A percentile compares a stretch with the other conserved stretches of the same genome.
phyloP scores from a whole-genome alignment of 805 yeast genomes.

The Candida insectorum region DNA sequence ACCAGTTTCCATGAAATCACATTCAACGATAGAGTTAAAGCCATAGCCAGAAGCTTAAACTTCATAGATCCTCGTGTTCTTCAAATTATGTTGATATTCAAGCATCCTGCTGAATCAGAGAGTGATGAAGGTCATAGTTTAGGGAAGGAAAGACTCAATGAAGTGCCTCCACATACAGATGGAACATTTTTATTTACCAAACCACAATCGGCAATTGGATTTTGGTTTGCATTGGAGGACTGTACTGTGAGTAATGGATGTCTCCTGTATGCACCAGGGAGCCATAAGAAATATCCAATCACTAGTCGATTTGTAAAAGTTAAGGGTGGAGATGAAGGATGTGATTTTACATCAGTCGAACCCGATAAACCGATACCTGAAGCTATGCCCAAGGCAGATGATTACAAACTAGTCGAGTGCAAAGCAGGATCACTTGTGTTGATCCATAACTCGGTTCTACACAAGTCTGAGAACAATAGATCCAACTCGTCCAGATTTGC shows the following conservation, averaged over 20 bases:
- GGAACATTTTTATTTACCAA: conserved; percentile 68
- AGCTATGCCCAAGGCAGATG: conserved; percentile 10
- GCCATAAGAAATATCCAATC: conserved; percentile 57
- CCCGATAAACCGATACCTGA: conserved; percentile 21
- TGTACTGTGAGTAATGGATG: conserved; percentile 70
- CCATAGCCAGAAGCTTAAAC: conserved; percentile 50
- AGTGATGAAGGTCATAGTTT: too few relatives aligned
- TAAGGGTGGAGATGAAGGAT: conserved; percentile 47
- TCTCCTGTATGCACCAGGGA: conserved; percentile 64
- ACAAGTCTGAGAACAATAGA: conserved; percentile 61
- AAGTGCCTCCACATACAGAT: conserved; percentile 77
- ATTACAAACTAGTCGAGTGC: conserved; percentile 54
- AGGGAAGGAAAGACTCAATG: conserved; percentile 35
- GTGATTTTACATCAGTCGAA: conserved; percentile 47
- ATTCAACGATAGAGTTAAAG: conserved; percentile 45
- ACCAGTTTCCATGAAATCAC: conserved; percentile 49
- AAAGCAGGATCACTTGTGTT: conserved; percentile 70
- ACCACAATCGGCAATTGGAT: conserved; percentile 72
- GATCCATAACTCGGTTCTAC: conserved; percentile 69
- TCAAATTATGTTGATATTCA: conserved; percentile 77
- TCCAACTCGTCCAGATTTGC: conserved; percentile 63
- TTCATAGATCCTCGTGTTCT: conserved; percentile 66
- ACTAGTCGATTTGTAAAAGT: conserved; percentile 61
- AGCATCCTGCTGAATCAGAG: conserved; percentile 52
- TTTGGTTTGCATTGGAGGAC: conserved; percentile 79